A percentile compares a stretch with the other conserved stretches of the same genome.
phyloP scores from a whole-genome alignment of 2,329 filamentous ascomycete genomes.

The Colletotrichum higginsianum region DNA sequence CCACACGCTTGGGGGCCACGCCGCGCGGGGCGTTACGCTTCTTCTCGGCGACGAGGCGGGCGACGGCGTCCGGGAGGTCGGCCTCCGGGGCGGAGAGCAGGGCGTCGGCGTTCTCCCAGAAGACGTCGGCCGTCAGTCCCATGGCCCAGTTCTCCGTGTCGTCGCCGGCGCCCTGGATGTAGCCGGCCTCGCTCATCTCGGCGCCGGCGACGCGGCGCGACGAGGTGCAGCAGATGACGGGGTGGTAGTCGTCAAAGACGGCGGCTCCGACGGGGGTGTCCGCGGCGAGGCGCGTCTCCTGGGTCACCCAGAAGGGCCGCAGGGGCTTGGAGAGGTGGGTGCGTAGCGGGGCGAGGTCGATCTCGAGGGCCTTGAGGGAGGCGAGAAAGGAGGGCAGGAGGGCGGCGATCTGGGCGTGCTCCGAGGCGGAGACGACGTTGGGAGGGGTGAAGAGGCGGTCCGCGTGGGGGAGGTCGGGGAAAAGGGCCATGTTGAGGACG shows the following conservation, averaged over 20 bases:
- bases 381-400: slow-evolving; percentile 70
- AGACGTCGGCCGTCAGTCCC: slow-evolving; percentile 82
- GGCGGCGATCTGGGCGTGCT: slow-evolving; percentile 83
- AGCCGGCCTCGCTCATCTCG: slow-evolving; percentile 75
- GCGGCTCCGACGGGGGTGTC: slow-evolving; percentile 32
- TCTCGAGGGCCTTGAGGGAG: slow-evolving; percentile 68
- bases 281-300: slow-evolving; percentile 68
- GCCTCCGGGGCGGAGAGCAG: slow-evolving; percentile 77
- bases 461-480: slow-evolving; percentile 66
- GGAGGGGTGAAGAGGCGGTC: slow-evolving; percentile 77
- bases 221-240: slow-evolving; percentile 88
- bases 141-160: slow-evolving; percentile 94
- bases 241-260: slow-evolving; percentile 73
- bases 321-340: slow-evolving; percentile 78
- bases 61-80: slow-evolving; percentile 69
- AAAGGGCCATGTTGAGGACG: slow-evolving; percentile 85
- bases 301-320: slow-evolving; percentile 85
- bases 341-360: slow-evolving; percentile 70
- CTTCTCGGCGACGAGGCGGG: slow-evolving; percentile 56
- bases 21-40: slow-evolving; percentile 25
- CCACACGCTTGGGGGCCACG: slow-evolving; percentile 50
- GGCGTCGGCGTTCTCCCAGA: slow-evolving; percentile 78
- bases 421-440: slow-evolving; percentile 79
- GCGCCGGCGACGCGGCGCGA: slow-evolving; percentile 79
- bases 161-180: slow-evolving; percentile 95